Conservation (phyloP, 331 rosid genomes). For the Spiraea crenata region DNA sequence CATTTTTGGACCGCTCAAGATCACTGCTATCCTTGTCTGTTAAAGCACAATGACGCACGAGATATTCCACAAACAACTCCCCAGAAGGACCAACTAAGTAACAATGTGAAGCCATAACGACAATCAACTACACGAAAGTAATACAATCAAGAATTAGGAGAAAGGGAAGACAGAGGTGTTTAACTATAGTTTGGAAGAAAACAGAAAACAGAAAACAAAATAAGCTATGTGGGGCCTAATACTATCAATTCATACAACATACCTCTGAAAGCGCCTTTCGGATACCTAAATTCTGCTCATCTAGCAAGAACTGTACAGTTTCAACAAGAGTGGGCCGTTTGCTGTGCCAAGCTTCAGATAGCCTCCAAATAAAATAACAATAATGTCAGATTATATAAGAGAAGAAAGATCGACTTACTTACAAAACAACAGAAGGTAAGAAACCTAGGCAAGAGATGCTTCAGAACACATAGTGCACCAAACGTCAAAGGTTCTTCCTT, state of each 20-base stretch:
- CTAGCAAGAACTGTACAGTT: conserved; percentile 75
- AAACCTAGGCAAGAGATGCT: conserved; percentile 97
- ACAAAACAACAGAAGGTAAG: conserved; percentile 18
- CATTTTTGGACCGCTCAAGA: conserved; percentile 48
- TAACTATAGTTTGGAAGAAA: conserved; percentile 6
- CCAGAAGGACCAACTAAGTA: conserved; percentile 93
- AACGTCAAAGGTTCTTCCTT: conserved; percentile 82
- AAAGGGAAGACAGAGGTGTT: conserved; percentile 19
- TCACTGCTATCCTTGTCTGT: conserved; percentile 46
- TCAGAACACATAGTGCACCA: conserved; percentile 80
- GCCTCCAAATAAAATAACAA: conserved; percentile 47
- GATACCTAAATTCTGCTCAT: conserved; percentile 77
- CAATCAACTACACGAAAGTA: conserved; percentile 67
- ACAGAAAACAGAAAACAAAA: not conserved
- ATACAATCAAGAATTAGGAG: conserved; percentile 8
- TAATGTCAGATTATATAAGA: conserved; percentile 29
- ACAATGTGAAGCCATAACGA: conserved; percentile 97
- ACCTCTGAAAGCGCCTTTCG: conserved; percentile 87
- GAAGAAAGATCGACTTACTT: conserved; percentile 20
- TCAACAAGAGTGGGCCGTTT: conserved; percentile 75
- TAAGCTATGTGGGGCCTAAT: not conserved
- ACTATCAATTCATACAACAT: conserved; percentile 17
- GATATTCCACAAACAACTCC: conserved; percentile 89
- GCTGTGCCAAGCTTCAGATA: conserved; percentile 90
- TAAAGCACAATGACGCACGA: conserved; percentile 78